Base-by-base conservation (phyloP, 2,329 filamentous ascomycete genomes). In the Cercospora sesami region DNA sequence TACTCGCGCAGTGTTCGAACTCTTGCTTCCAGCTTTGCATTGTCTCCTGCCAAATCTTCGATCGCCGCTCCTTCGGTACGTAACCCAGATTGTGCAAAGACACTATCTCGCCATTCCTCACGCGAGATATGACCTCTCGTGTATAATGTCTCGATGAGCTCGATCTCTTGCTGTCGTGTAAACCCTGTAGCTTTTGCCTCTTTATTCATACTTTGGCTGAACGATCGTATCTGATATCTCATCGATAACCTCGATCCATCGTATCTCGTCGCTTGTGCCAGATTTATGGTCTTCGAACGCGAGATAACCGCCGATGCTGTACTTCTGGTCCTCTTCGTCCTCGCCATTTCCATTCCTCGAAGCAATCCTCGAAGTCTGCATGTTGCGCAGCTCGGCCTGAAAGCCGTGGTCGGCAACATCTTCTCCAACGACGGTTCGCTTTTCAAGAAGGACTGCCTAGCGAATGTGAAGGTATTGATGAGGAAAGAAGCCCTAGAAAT, bases 61-160 rank as follows among this genome's bases (percentile, higher is more conserved):
- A 64, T 55, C 42, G 45, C 48, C 28, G 60, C 31, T 21, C 26
- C 64, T 55, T 63, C 18, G 10, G 63, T 63, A 23, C 63, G 51
- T 51, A 72, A 26, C 4, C 71, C 70, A 33, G 68, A 58, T 36
- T 70, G 68, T 7, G 63, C 53, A 45, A 68, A 68, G 3, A 71
- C 69, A 64, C 63, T 69, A 16, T 67, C 60, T 63, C 71, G 59
- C 71, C 71, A 73, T 39, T 73, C 71, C 2, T 68, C 66, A n/a
- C 67, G 28, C 28, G 68, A 63, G 31, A 73, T 72, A 6, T 66
- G 63, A 3, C 71, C 71, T 21, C 62, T 59, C 14, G 67, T 68
- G 60, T 69, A 73, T 8, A 73, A 53, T 7, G 60, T 60, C 23
- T 73, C 71, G 8, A 73, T 48, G 6, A 71, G 60, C 33, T 59